Conservation (phyloP, 768 basidiomycete genomes). For the Phanerochaete carnosa region DNA sequence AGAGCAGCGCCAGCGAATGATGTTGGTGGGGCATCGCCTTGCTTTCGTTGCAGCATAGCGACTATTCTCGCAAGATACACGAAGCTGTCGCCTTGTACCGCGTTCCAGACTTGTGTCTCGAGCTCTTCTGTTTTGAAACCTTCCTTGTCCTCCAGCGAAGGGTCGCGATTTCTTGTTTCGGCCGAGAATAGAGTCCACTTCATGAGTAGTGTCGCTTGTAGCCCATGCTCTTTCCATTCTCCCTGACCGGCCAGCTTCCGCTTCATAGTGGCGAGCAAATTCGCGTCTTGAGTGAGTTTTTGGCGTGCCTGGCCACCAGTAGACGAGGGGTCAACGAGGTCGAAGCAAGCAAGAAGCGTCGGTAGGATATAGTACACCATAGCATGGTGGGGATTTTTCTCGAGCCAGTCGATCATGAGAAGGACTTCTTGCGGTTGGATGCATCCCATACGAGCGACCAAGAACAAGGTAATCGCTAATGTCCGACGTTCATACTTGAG, state of each 20-base stretch:
- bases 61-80: slow-evolving; percentile 63
- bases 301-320: slow-evolving; percentile 43
- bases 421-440: slow-evolving; percentile 60
- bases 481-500: slow-evolving; percentile 71
- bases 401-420: slow-evolving; percentile 68
- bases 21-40: slow-evolving; percentile 24
- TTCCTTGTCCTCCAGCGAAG: slow-evolving; percentile 55
- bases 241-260: slow-evolving; percentile 47
- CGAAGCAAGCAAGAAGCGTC: slow-evolving; percentile 61
- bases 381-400: slow-evolving; percentile 58
- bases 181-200: slow-evolving; percentile 89
- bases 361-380: slow-evolving; percentile 70
- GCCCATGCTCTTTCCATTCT: slow-evolving; percentile 64
- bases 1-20: slow-evolving; percentile 25
- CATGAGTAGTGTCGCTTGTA: slow-evolving; percentile 73
- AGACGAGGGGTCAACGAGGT: slow-evolving; percentile 56
- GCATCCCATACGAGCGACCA: slow-evolving; percentile 60
- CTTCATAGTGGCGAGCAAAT: slow-evolving; percentile 55
- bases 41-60: slow-evolving; percentile 49
- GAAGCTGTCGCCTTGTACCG: slow-evolving; percentile 82
- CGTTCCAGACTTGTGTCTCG: slow-evolving; percentile 78
- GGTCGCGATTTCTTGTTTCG: slow-evolving; percentile 66
- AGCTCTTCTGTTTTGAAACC: slow-evolving; percentile 77
- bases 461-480: slow-evolving; percentile 60
- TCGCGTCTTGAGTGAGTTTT: slow-evolving; percentile 42